Percentiles rank a stretch among this genome's conserved stretches.
Evolutionary conservation across 1,284 basidiomycete species (phyloP).

Genomic region (Coniophora puteana): DNA sequence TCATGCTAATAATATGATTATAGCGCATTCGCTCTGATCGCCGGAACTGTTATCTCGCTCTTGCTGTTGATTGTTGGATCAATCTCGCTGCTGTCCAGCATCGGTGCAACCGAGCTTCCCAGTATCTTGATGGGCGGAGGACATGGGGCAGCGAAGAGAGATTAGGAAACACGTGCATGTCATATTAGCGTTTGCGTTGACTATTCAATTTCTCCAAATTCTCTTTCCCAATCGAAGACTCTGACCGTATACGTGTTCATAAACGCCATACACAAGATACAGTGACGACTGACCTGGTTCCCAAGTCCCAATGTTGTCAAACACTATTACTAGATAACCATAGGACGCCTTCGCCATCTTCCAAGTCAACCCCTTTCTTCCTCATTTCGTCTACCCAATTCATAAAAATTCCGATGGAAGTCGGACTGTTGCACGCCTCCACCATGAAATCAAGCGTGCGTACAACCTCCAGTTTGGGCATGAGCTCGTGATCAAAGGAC

Average conservation of each 20-base stretch:
- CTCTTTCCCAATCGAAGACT: neutral
- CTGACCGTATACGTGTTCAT: too few relatives aligned
- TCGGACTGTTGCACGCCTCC: conserved; percentile 38
- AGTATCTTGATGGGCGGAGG: conserved; percentile 66
- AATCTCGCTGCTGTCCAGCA: conserved; percentile 57
- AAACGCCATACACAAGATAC: too few relatives aligned
- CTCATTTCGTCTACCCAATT: conserved; percentile 52
- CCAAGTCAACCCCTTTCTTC: conserved; percentile 42
- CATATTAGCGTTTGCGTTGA: too few relatives aligned
- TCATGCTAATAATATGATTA: conserved; percentile 6
- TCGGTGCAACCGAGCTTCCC: conserved; percentile 62
- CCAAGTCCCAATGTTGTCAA: too few relatives aligned
- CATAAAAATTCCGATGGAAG: conserved; percentile 47
- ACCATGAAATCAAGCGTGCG: conserved; percentile 12
- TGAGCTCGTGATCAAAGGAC: neutral
- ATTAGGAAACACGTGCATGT: conserved; percentile 26
- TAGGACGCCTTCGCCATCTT: conserved; percentile 50
- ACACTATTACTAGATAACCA: conserved; percentile 45
- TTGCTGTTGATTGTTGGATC: conserved; percentile 65
- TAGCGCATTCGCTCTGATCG: conserved; percentile 70
- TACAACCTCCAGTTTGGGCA: conserved; percentile 2
- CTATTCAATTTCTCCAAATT: too few relatives aligned
- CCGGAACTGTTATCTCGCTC: conserved; percentile 63
- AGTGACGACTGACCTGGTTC: too few relatives aligned
- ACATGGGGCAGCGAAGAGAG: conserved; percentile 44